Percentiles rank a stretch among this genome's conserved stretches.
These are phyloP conservation scores for Blastomyces emzantsi DNA, from an alignment of 2,329 filamentous ascomycete genomes.

Conservation along the genomic window DNA sequence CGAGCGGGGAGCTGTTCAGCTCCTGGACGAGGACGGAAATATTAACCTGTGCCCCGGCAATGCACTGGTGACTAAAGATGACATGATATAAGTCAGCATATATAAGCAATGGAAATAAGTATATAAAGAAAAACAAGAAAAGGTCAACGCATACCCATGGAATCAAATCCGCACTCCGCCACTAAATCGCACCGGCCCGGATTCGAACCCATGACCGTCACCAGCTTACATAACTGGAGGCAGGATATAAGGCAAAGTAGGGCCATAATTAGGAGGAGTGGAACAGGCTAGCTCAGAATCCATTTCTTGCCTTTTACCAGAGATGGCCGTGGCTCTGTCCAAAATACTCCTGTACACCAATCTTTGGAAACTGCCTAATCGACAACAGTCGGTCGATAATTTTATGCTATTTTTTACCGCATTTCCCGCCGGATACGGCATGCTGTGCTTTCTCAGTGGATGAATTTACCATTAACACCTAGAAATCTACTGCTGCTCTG, in stretches of 20 bases:
- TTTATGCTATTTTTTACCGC: conserved; percentile 27
- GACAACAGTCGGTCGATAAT: conserved; percentile 39
- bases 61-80: background rate
- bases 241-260: conserved; percentile 11
- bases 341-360: conserved; percentile 49
- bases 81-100: too few relatives aligned
- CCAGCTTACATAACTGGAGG: background rate
- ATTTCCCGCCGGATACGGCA: too few relatives aligned
- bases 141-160: background rate
- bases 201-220: conserved; percentile 24
- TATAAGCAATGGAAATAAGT: too few relatives aligned
- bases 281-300: conserved; percentile 62
- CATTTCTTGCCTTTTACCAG: conserved; percentile 75
- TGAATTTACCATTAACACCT: too few relatives aligned
- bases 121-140: background rate
- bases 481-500: background rate
- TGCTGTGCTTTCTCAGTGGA: too few relatives aligned
- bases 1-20: background rate
- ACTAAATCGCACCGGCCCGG: background rate
- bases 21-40: background rate
- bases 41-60: background rate
- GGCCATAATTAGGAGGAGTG: conserved; percentile 43
- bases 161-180: too few relatives aligned
- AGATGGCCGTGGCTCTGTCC: conserved; percentile 61
- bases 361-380: conserved; percentile 46